These are phyloP conservation scores for Oryza officinalis DNA, from an alignment of 176 grass and related monocot genomes.

Conservation along the genomic window DNA sequence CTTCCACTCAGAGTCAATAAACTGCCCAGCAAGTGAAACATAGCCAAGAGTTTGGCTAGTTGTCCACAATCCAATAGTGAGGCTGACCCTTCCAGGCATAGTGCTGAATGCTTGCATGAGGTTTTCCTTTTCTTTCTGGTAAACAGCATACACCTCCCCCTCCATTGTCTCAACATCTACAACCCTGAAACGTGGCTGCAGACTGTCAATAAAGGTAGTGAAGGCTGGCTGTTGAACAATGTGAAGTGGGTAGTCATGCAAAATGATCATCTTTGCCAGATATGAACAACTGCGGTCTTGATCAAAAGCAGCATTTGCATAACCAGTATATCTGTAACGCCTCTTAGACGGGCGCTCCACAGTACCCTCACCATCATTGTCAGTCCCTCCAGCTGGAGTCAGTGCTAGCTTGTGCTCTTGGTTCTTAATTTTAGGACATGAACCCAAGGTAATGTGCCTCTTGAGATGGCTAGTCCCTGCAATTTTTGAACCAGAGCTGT, in stretches of 20 bases:
- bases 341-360: conserved; percentile 52
- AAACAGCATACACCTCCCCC: conserved; percentile 57
- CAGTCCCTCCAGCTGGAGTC: conserved; percentile 27
- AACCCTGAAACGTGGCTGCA: conserved; percentile 66
- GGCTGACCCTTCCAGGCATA: conserved; percentile 64
- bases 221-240: conserved; percentile 70
- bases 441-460: conserved; percentile 67
- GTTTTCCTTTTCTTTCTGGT: conserved; percentile 58
- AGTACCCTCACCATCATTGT: conserved; percentile 26
- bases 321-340: conserved; percentile 58
- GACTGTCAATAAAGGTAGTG: conserved; percentile 54
- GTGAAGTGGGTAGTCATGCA: conserved; percentile 67
- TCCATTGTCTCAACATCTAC: conserved; percentile 58
- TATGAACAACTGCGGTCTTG: conserved; percentile 41
- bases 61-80: conserved; percentile 66
- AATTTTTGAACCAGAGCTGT: conserved; percentile 61
- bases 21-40: conserved; percentile 61
- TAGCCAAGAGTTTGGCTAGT: conserved; percentile 77
- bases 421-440: conserved; percentile 60
- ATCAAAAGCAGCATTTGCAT: conserved; percentile 58
- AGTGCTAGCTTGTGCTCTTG: conserved; percentile 30
- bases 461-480: conserved; percentile 78
- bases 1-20: conserved; percentile 68
- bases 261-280: conserved; percentile 58
- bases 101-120: conserved; percentile 47